phyloP scores from a whole-genome alignment of 345 rosid genomes.

The Citropsis articulata region DNA sequence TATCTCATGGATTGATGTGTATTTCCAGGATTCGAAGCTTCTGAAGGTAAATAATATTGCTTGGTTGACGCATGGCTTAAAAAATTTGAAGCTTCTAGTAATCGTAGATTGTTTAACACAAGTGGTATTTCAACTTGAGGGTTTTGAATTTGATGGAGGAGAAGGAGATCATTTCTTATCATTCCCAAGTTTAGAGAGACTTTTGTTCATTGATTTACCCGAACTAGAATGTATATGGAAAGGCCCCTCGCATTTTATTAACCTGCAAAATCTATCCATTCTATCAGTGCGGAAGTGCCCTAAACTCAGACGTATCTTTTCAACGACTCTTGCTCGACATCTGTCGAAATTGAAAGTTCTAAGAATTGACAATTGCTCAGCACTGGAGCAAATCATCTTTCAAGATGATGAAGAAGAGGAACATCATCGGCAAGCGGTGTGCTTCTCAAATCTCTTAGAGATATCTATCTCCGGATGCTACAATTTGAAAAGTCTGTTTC shows the following conservation, averaged over 20 bases:
- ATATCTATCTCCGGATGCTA: rapidly evolving
- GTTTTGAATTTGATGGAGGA: too few species aligned
- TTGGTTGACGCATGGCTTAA: too few species aligned
- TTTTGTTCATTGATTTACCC: rapidly evolving
- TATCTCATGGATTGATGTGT: neutral
- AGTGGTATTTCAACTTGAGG: too few species aligned
- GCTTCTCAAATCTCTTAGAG: neutral
- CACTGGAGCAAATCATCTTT: neutral
- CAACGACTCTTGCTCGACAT: neutral
- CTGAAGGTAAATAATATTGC: neutral
- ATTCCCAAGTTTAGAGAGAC: neutral
- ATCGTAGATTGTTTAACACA: neutral
- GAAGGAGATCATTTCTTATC: too few species aligned
- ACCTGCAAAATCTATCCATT: neutral
- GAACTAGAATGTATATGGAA: neutral
- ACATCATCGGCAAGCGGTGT: too few species aligned
- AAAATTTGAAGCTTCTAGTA: too few species aligned
- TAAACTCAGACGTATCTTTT: neutral
- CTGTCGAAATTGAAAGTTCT: neutral
- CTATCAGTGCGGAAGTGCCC: neutral
- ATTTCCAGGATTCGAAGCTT: neutral
- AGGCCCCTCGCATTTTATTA: neutral
- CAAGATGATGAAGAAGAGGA: neutral
- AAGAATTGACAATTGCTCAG: rapidly evolving
- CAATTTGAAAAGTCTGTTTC: neutral